phyloP scores from a whole-genome alignment of 495 filamentous ascomycete genomes.

The Annulohypoxylon nitens region DNA sequence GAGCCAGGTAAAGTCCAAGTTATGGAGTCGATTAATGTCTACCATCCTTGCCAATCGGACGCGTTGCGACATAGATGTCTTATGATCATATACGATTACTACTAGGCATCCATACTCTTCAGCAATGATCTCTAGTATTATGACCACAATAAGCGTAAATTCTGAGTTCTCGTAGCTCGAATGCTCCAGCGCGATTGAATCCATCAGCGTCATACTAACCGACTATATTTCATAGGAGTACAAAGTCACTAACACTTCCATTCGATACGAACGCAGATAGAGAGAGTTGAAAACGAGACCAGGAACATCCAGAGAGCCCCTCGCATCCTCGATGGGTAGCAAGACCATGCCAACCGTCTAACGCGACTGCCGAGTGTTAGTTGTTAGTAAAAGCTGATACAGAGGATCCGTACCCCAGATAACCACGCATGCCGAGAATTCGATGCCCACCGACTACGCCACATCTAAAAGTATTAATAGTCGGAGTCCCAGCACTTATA shows the following conservation, averaged over 20 bases:
- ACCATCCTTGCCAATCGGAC: neutral
- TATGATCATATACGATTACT: conserved; percentile 11
- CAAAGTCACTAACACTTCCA: neutral
- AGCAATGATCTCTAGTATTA: neutral
- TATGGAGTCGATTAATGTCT: neutral
- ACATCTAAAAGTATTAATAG: neutral
- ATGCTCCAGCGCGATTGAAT: neutral
- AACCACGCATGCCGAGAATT: neutral
- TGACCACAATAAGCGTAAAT: neutral
- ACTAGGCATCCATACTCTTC: neutral
- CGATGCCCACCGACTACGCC: neutral
- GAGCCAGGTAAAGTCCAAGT: conserved; percentile 2
- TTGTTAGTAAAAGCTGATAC: neutral
- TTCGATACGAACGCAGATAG: neutral
- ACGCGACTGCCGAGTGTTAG: neutral
- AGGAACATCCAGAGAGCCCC: neutral
- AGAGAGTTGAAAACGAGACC: neutral
- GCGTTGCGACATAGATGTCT: neutral
- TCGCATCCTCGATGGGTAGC: neutral
- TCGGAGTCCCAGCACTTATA: neutral
- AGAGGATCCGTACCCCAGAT: conserved; percentile 14
- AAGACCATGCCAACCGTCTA: neutral
- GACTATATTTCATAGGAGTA: neutral
- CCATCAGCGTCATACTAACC: neutral
- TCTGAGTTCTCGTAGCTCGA: too few species aligned